Evolutionary conservation across 305 asterid species (phyloP), one percentile per base, ranked within the genome.

Genomic region (Withania somnifera): DNA sequence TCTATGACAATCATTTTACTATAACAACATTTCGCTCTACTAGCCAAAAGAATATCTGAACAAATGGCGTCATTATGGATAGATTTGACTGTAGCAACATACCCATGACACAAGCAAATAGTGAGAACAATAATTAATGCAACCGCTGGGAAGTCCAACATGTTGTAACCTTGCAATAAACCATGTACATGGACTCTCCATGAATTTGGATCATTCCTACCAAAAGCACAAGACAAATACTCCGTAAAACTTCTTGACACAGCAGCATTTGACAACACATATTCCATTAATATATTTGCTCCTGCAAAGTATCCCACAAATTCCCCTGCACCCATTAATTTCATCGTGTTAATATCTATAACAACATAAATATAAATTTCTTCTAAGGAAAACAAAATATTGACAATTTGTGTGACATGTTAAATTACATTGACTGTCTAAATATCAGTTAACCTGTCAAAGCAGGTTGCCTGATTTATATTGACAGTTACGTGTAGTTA

Each of bases 261-360:
- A 67, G 86, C 90, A 76, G 89, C 90, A 84, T 88, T 88, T 56
- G 89, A 88, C 45, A 88, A 42, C 11, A 88, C 90, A 80, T 88
- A 88, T 66, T 88, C 90, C 88, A 88, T 86, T 47, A 88, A 81
- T 82, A 86, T 84, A 80, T 88, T 88, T 52, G 89, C 89, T 40
- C 90, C 90, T 9, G 87, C 88, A 80, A 88, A 86, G 80, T 86
- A 88, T 6, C 89, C 90, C 13, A 88, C 84, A 84, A 88, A 88
- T 28, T 88, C 90, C 52, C 90, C 89, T 86, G 86, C 87, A 73
- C 2, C 11, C 50, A 66, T 47, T 64, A 0, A 28, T 11, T 68
- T 68, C 32, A 42, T 47, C 56, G 6, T 11, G 77, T 38, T 11
- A 68, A 38, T 57, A 58, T 68, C 28, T 5, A 68, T 42, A 22